phyloP scores from a whole-genome alignment of 768 basidiomycete species.

The Mycena metata region DNA sequence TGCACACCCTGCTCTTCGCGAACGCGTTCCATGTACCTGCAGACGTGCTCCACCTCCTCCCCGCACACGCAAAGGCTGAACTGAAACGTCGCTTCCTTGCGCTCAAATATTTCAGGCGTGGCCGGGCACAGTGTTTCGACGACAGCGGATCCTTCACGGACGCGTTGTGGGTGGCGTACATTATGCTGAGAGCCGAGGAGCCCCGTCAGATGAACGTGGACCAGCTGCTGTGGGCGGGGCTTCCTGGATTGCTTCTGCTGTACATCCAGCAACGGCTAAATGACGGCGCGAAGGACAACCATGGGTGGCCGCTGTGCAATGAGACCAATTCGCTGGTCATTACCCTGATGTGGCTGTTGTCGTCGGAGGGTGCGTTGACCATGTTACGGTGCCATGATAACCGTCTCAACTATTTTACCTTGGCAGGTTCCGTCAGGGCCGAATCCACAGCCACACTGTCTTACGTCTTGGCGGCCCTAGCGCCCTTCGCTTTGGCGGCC shows the following conservation, averaged over 20 bases:
- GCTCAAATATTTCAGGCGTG: constrained; percentile 59
- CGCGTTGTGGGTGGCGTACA: constrained; percentile 65
- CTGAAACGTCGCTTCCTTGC: constrained; percentile 59
- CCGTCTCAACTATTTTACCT: constrained; percentile 47
- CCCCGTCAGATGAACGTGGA: constrained; percentile 58
- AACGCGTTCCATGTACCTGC: constrained; percentile 64
- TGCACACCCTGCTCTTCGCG: constrained; percentile 55
- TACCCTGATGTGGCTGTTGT: constrained; percentile 62
- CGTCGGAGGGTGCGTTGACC: constrained; percentile 57
- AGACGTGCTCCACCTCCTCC: constrained; percentile 55
- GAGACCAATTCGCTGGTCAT: constrained; percentile 61
- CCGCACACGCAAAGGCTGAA: constrained; percentile 57
- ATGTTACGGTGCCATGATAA: neutral
- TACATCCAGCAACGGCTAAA: constrained; percentile 47
- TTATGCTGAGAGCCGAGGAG: constrained; percentile 71
- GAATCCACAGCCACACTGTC: constrained; percentile 29
- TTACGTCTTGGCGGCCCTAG: too few species aligned
- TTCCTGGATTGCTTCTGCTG: constrained; percentile 55
- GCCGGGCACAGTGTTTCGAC: constrained; percentile 40
- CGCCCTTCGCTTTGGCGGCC: constrained; percentile 37
- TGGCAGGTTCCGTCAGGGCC: constrained; percentile 27
- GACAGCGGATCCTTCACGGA: constrained; percentile 55
- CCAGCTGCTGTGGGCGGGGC: constrained; percentile 60
- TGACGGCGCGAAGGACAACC: constrained; percentile 44
- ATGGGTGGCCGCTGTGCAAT: constrained; percentile 65